Conservation (phyloP, 306 rosid species). For the Psophocarpus tetragonolobus region DNA sequence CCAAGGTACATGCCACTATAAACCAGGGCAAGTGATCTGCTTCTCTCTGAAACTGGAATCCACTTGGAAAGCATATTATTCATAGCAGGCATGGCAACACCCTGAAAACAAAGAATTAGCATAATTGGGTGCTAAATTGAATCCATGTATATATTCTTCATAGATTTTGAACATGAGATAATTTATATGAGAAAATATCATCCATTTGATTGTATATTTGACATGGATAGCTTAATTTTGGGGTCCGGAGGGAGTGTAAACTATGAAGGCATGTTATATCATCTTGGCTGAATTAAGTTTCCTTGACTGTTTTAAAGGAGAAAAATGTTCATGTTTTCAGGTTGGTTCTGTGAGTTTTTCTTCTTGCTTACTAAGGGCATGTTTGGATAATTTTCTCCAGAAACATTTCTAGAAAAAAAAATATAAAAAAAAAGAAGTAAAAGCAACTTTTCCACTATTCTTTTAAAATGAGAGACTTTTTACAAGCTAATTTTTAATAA, state of each 20-base stretch:
- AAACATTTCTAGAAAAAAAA: no score
- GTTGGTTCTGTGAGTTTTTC: conserved; percentile 3
- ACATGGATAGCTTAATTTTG: background rate
- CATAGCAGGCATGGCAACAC: conserved; percentile 99
- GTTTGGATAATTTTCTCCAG: no score
- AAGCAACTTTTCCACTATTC: no score
- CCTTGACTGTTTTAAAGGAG: background rate
- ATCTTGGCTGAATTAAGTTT: background rate
- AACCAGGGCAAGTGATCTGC: conserved; percentile 92
- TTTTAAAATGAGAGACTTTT: no score
- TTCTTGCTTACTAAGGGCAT: conserved; percentile 17
- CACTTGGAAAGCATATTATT: conserved; percentile 90
- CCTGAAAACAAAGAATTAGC: conserved; percentile 52
- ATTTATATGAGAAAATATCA: background rate
- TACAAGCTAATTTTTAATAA: no score
- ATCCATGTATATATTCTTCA: background rate
- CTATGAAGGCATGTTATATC: background rate
- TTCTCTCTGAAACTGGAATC: conserved; percentile 97
- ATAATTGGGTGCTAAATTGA: background rate
- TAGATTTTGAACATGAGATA: background rate
- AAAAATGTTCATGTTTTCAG: background rate
- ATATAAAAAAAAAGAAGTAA: no score
- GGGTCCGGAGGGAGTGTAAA: background rate
- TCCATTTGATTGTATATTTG: conserved; percentile 2
- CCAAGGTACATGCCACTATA: conserved; percentile 99